phyloP scores from a whole-genome alignment of 2,329 filamentous ascomycete genomes.

The Chaetomium sp. region DNA sequence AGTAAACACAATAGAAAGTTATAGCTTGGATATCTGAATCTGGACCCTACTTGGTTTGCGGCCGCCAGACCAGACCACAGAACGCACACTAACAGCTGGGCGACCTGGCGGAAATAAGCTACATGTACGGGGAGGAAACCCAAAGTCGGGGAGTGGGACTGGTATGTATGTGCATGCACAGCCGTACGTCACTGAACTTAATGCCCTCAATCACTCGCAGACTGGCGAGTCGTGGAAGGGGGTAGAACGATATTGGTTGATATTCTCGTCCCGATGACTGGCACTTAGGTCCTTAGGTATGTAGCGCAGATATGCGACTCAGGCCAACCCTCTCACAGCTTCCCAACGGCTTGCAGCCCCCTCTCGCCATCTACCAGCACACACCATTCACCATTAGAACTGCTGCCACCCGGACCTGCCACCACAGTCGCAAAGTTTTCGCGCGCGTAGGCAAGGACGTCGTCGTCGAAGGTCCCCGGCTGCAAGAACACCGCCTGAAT shows the following conservation, averaged over 20 bases:
- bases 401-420: conserved; percentile 55
- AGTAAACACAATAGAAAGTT: no score
- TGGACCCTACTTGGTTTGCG: no score
- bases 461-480: conserved; percentile 78
- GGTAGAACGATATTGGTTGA: not conserved
- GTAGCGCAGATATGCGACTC: not conserved
- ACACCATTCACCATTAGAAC: conserved; percentile 70
- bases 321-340: conserved; percentile 11
- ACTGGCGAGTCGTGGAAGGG: no score
- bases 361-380: conserved; percentile 76
- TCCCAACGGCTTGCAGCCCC: conserved; percentile 50
- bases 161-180: no score
- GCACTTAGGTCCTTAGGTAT: not conserved
- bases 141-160: no score
- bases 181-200: no score
- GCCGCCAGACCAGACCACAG: no score
- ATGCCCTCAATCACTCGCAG: no score
- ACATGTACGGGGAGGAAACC: no score
- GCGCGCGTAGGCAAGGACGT: conserved; percentile 63
- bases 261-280: not conserved
- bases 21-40: no score
- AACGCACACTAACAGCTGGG: no score
- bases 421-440: conserved; percentile 63
- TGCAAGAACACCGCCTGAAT: conserved; percentile 80
- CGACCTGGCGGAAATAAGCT: no score